These are phyloP conservation scores for Calycina herbarum DNA, from an alignment of 2,329 filamentous ascomycete species.

Conservation along the genomic window DNA sequence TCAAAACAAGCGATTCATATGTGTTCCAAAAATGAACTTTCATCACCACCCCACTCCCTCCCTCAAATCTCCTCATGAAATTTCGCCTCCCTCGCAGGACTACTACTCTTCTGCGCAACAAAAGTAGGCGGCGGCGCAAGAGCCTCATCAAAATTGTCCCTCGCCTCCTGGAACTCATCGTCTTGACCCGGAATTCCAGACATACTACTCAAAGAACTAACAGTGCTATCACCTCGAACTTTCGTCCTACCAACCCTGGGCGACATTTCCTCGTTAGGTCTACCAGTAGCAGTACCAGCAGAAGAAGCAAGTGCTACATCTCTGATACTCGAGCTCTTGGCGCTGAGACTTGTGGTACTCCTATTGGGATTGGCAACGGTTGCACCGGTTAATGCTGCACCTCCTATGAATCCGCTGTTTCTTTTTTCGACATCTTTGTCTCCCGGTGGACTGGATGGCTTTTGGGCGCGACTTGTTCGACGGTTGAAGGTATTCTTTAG, in stretches of 20 bases:
- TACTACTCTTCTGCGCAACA: constrained; percentile 42
- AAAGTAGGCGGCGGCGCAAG: constrained; percentile 40
- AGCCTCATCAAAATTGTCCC: constrained; percentile 45
- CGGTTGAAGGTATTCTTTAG: constrained; percentile 54
- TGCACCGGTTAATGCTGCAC: constrained; percentile 47
- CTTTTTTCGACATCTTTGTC: constrained; percentile 11
- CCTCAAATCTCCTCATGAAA: constrained; percentile 58
- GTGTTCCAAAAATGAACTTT: no score
- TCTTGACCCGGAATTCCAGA: constrained; percentile 33
- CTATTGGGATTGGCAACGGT: constrained; percentile 47
- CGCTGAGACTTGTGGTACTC: constrained; percentile 33
- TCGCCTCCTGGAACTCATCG: constrained; percentile 53
- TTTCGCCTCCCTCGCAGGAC: constrained; percentile 56
- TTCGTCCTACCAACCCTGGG: neutral
- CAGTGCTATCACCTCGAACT: constrained; percentile 14
- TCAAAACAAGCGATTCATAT: no score
- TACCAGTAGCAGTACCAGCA: neutral
- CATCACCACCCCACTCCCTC: neutral
- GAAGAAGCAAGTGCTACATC: constrained; percentile 24
- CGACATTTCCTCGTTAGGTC: constrained; percentile 19
- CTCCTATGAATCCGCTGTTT: constrained; percentile 50
- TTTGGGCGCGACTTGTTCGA: constrained; percentile 30
- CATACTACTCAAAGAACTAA: constrained; percentile 17
- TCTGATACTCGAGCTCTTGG: constrained; percentile 17
- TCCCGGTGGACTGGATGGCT: constrained; percentile 12